Evolutionary conservation across 805 yeast species (phyloP), one percentile per base, ranked within the genome.

Genomic region (Ogataea corticis): DNA sequence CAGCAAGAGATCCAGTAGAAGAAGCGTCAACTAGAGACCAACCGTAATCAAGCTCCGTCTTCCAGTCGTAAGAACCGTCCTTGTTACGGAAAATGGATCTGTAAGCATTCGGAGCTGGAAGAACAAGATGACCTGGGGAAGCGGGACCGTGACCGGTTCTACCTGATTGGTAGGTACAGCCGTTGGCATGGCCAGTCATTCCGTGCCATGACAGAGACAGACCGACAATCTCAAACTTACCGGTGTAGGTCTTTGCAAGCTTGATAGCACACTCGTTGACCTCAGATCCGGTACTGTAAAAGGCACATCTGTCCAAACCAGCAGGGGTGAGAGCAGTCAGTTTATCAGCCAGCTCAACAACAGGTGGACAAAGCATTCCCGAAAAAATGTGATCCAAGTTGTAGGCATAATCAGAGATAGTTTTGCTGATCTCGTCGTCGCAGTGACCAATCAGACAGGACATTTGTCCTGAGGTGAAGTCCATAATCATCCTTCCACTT

Each of bases 1-100:
- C 79, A 13, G 80, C 80, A 53, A 76, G 65, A 33, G 79, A 78
- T 21, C 66, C 65, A 14, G 53, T 53, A 33, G 62, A 58, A 14
- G 56, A 47, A 14, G 62, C 58, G 34, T 59, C 63, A 17, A 59
- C 54, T 25, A 60, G 38, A 12, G 58, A 48, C 52, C 61, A 60
- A 7, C 63, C 65, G 34, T 57, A 57, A 15, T 55, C 53, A 28
- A 60, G 43, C 40, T 59, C 65, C 4, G 63, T 56, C 33, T 59
- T 58, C 63, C 62, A 59, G 34, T 60, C 63, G 34, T 60, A 56
- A 7, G 60, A 52, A 3, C 65, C 65, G 34, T 60, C 63, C 12
- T 54, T 44, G 33, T 55, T 36, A 28, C 62, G 55, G 29, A 60
- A 59, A 29, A 60, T 59, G 10, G 62, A 58, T 37, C 62, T 50